Base-by-base conservation (phyloP, 306 rosid genomes). In the Trifolium fragiferum region DNA sequence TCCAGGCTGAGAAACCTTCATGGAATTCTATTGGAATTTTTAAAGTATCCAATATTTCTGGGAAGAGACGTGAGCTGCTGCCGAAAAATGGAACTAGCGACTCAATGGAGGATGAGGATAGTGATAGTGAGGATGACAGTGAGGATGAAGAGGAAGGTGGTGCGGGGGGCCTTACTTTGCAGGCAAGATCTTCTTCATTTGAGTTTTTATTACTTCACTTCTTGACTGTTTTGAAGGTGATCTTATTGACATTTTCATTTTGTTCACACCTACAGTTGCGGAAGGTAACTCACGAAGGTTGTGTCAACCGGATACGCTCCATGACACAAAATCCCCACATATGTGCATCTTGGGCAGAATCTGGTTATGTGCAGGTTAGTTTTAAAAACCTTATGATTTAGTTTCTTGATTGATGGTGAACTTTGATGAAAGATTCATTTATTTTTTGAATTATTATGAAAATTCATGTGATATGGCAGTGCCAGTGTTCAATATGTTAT, bases 321-420 rank as follows among this genome's bases (percentile, higher is more conserved):
- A 94, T 94, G 98, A 25, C 89, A 44, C 97, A 94, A 90, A 87
- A 80, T 68, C 96, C 97, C 20, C 93, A 88, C 57, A 90, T 91
- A 67, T 94, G 92, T 87, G 98, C 98, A 68, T 82, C 95, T 70
- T 94, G 98, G 98, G 86, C 89, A 16, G 98, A 94, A 78, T 73
- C 81, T 49, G 95, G 97, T 83, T 78, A 80, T 79, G 93, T 90
- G 41, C 93, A 94, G 96, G 98, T 94, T 35, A 70, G 87, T 44
- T 81, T 79, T 33, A 53, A 47, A 47, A 37, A 33, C 53, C 54
- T 49, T 43, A 49, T 32, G 25, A 50, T 43, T 51, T 75, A 2
- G 44, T 62, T 75, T 75, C 41, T 13, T 11, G 15, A 27, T 38
- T 80, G 27, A 8, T 16, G 12, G 16, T 18, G 21, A 30, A 14